These are phyloP conservation scores for Ustilago nuda DNA, from an alignment of 1,284 basidiomycete species.

Conservation along the genomic window DNA sequence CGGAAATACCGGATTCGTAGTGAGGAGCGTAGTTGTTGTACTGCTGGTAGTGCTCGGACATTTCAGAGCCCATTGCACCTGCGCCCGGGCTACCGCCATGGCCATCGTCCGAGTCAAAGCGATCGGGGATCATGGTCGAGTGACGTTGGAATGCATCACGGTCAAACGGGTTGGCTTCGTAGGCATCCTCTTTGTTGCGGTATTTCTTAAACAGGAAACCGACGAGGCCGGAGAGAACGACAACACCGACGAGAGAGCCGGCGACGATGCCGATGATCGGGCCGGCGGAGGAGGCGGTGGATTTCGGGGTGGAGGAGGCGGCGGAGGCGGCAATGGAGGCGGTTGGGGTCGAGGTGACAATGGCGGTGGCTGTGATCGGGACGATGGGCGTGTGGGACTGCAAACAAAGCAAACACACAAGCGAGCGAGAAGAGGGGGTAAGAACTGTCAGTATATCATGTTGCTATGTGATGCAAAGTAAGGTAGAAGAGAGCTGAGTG, in stretches of 20 bases:
- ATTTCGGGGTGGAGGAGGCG: conserved; percentile 36
- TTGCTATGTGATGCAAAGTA: neutral
- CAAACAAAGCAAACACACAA: neutral
- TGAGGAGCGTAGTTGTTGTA: conserved; percentile 46
- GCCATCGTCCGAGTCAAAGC: conserved; percentile 62
- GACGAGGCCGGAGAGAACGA: conserved; percentile 65
- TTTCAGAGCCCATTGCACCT: conserved; percentile 37
- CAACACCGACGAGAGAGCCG: conserved; percentile 67
- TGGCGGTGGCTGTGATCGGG: conserved; percentile 43
- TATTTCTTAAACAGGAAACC: conserved; percentile 68
- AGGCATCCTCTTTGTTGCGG: conserved; percentile 61
- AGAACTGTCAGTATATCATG: conserved; percentile 17
- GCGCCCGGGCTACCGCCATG: conserved; percentile 22
- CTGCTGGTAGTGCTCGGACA: conserved; percentile 57
- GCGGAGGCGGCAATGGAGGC: conserved; percentile 17
- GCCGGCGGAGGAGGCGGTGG: conserved; percentile 52
- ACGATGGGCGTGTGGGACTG: conserved; percentile 30
- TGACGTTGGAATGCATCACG: conserved; percentile 67
- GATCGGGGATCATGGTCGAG: conserved; percentile 67
- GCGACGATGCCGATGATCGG: conserved; percentile 70
- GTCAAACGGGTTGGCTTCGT: conserved; percentile 68
- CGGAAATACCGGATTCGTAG: conserved; percentile 46
- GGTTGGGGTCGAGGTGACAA: conserved; percentile 50
- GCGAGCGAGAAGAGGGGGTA: neutral
- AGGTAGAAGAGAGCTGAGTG: conserved; percentile 36